Conservation (phyloP, 2,329 filamentous ascomycete genomes). For the Knufia petricola region DNA sequence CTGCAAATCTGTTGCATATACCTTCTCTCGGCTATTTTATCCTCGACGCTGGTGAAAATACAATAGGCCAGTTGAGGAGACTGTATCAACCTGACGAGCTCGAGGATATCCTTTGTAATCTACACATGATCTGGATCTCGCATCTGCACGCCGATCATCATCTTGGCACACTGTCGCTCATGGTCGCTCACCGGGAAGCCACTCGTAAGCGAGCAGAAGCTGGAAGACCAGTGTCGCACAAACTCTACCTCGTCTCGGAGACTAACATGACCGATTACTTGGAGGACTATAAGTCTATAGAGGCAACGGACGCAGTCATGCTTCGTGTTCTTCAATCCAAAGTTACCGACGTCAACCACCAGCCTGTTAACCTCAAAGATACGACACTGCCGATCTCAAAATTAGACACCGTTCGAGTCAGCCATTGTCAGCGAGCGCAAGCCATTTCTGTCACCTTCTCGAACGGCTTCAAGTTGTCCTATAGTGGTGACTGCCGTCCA, state of each 20-base stretch:
- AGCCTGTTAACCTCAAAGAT: constrained; percentile 9
- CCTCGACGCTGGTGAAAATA: constrained; percentile 87
- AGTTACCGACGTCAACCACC: constrained; percentile 12
- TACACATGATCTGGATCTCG: constrained; percentile 83
- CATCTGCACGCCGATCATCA: constrained; percentile 96
- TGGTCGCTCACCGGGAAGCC: constrained; percentile 46
- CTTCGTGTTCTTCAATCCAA: constrained; percentile 11
- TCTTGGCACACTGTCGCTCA: constrained; percentile 69
- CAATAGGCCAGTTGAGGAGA: constrained; percentile 74
- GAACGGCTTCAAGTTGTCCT: constrained; percentile 74
- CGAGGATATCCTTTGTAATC: constrained; percentile 60
- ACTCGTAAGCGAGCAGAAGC: constrained; percentile 7
- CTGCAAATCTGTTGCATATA: constrained; percentile 71
- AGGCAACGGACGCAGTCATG: constrained; percentile 57
- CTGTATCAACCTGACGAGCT: constrained; percentile 58
- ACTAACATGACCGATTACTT: constrained; percentile 65
- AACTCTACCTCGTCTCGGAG: constrained; percentile 60
- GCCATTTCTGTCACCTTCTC: constrained; percentile 71
- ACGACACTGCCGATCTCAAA: constrained; percentile 23
- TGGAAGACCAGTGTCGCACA: constrained; percentile 10
- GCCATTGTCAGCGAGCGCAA: constrained; percentile 70
- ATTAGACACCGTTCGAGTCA: constrained; percentile 58
- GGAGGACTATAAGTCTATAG: constrained; percentile 66
- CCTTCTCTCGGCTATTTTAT: constrained; percentile 75
- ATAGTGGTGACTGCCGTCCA: constrained; percentile 89